phyloP scores from a whole-genome alignment of 768 basidiomycete species.

The Mycena latifolia region DNA sequence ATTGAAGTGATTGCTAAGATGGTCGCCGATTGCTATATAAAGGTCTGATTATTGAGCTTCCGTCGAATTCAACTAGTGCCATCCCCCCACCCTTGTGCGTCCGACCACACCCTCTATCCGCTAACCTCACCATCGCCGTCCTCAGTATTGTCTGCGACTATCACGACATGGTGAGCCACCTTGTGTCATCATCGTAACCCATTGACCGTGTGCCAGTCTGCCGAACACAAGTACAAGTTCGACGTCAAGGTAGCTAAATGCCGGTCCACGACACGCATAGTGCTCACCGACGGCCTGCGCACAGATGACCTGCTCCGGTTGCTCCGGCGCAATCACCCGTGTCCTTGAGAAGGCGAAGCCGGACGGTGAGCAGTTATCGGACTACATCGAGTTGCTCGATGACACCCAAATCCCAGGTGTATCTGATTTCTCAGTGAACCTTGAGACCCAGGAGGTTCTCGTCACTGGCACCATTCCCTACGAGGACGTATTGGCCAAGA shows the following conservation, averaged over 20 bases:
- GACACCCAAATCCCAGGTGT: conserved; percentile 56
- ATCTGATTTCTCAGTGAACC: conserved; percentile 66
- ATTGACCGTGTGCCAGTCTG: conserved; percentile 1
- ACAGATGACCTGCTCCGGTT: conserved; percentile 90
- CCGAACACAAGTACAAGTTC: conserved; percentile 76
- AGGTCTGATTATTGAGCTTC: background rate
- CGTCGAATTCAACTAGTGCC: background rate
- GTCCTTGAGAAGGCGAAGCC: conserved; percentile 77
- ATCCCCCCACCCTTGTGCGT: conserved; percentile 1
- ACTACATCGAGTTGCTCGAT: background rate
- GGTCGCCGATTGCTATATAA: conserved; percentile 9
- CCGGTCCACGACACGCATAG: background rate
- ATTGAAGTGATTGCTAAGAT: background rate
- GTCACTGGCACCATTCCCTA: conserved; percentile 73
- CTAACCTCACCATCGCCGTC: too few relatives aligned
- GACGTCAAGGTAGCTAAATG: conserved; percentile 77
- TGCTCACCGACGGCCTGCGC: background rate
- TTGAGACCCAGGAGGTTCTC: conserved; percentile 79
- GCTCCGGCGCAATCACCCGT: conserved; percentile 84
- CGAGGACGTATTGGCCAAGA: conserved; percentile 76
- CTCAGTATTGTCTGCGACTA: too few relatives aligned
- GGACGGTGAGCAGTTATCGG: conserved; percentile 38
- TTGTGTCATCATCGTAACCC: background rate
- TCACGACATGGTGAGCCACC: conserved; percentile 21
- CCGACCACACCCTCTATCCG: too few relatives aligned